A percentile compares a stretch with the other conserved stretches of the same genome.
These are phyloP conservation scores for Lactuca saligna DNA, from an alignment of 129 eudicot species.

Conservation along the genomic window DNA sequence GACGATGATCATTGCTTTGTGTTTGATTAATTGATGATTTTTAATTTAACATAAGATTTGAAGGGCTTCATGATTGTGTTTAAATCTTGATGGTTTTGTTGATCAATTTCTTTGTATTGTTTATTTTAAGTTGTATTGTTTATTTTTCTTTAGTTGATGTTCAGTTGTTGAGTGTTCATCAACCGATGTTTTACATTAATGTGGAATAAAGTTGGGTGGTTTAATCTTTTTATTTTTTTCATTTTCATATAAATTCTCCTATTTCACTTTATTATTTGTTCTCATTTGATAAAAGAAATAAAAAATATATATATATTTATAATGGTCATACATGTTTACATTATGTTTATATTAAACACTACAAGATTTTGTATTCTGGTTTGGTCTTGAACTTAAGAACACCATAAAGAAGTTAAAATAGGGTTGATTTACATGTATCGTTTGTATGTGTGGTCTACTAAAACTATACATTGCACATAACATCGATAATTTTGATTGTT, in stretches of 20 bases:
- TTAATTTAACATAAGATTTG: constrained; percentile 7
- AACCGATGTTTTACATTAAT: constrained; percentile 24
- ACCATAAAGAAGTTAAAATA: too few relatives aligned
- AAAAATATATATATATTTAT: too few relatives aligned
- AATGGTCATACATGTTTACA: not conserved
- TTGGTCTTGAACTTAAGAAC: not conserved
- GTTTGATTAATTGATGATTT: constrained; percentile 6
- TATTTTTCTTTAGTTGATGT: constrained; percentile 19
- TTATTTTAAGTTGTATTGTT: not conserved
- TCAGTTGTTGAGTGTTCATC: constrained; percentile 28
- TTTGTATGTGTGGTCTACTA: too few relatives aligned
- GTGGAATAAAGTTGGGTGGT: constrained; percentile 25
- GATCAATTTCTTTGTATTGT: constrained; percentile 19
- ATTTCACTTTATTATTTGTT: too few relatives aligned
- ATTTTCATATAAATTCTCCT: not conserved
- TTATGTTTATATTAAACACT: not conserved
- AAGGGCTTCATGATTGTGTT: constrained; percentile 15
- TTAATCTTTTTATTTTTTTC: not conserved
- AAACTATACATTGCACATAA: too few relatives aligned
- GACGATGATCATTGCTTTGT: constrained; percentile 7
- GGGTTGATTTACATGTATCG: too few relatives aligned
- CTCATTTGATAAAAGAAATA: too few relatives aligned
- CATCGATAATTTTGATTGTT: too few relatives aligned
- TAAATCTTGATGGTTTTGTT: constrained; percentile 16
- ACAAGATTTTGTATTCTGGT: not conserved